Evolutionary conservation across 768 basidiomycete genomes (phyloP).

Genomic region (Podaxis sp.): DNA sequence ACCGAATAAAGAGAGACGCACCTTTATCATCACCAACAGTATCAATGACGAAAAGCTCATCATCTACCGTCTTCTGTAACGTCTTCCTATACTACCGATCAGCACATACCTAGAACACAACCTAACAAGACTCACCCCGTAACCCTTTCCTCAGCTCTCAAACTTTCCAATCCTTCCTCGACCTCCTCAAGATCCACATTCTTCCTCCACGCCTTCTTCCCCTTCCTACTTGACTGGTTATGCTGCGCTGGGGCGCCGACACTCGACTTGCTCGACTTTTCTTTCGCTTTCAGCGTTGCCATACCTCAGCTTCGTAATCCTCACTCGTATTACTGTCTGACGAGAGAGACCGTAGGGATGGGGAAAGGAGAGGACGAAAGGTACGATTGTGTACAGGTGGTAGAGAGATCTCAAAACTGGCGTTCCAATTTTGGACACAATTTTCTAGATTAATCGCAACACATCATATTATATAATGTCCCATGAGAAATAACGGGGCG

Average conservation of each 20-base stretch:
- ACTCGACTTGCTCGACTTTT: conserved; percentile 26
- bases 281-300: conserved; percentile 7
- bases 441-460: no score
- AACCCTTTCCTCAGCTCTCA: conserved; percentile 79
- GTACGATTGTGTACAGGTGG: not conserved
- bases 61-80: conserved; percentile 65
- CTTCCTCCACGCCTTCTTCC: conserved; percentile 93
- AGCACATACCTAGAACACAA: not conserved
- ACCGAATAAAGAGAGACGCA: conserved; percentile 28
- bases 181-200: conserved; percentile 84
- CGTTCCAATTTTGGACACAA: not conserved
- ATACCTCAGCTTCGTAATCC: conserved; percentile 2
- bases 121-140: conserved; percentile 56
- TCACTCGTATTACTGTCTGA: not conserved
- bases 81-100: conserved; percentile 40
- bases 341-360: not conserved
- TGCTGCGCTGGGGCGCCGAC: conserved; percentile 60
- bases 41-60: conserved; percentile 80
- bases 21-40: conserved; percentile 74
- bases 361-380: not conserved
- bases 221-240: conserved; percentile 76
- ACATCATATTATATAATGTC: not conserved
- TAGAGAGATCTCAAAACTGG: not conserved
- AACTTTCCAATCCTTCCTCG: conserved; percentile 70
- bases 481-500: conserved; percentile 27